A percentile compares a stretch with the other conserved stretches of the same genome.
phyloP scores from a whole-genome alignment of 495 filamentous ascomycete genomes.

The Terfezia claveryi region DNA sequence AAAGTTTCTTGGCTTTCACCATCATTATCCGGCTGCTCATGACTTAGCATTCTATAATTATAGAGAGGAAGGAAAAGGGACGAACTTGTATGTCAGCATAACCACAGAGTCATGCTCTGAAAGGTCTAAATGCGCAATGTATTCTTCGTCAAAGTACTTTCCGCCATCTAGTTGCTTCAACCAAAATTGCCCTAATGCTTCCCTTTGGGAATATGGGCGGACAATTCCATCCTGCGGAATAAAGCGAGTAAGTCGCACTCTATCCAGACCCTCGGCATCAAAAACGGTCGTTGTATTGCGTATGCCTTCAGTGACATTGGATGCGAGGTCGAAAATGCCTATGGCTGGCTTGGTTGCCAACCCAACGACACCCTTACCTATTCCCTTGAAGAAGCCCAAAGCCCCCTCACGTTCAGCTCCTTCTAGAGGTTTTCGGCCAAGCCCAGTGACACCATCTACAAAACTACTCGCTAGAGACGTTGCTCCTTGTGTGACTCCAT shows the following conservation, averaged over 20 bases:
- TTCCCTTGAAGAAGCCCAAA: conserved; percentile 86
- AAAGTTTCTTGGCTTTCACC: conserved; percentile 59
- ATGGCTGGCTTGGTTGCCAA: conserved; percentile 91
- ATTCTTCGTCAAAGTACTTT: conserved; percentile 91
- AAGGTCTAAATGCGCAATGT: conserved; percentile 89
- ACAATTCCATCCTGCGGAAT: conserved; percentile 83
- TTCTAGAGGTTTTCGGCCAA: conserved; percentile 81
- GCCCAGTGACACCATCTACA: conserved; percentile 79
- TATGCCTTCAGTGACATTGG: conserved; percentile 87
- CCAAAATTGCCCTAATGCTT: conserved; percentile 95
- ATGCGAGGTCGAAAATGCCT: conserved; percentile 88
- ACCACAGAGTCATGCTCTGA: conserved; percentile 77
- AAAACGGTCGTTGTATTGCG: conserved; percentile 98
- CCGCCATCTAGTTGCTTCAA: conserved; percentile 93
- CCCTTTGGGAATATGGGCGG: conserved; percentile 82
- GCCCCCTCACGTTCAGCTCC: conserved; percentile 90
- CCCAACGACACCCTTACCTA: conserved; percentile 83
- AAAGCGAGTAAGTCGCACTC: conserved; percentile 76
- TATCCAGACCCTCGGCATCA: conserved; percentile 78
- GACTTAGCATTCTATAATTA: neutral
- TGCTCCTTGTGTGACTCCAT: conserved; percentile 84
- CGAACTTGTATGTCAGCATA: conserved; percentile 57
- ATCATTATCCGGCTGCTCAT: conserved; percentile 54
- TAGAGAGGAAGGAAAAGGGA: neutral
- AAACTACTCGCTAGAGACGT: conserved; percentile 82